Percentiles rank a stretch among this genome's conserved stretches.
Evolutionary conservation across 2,329 filamentous ascomycete species (phyloP).

Genomic region (Fusarium domesticum): DNA sequence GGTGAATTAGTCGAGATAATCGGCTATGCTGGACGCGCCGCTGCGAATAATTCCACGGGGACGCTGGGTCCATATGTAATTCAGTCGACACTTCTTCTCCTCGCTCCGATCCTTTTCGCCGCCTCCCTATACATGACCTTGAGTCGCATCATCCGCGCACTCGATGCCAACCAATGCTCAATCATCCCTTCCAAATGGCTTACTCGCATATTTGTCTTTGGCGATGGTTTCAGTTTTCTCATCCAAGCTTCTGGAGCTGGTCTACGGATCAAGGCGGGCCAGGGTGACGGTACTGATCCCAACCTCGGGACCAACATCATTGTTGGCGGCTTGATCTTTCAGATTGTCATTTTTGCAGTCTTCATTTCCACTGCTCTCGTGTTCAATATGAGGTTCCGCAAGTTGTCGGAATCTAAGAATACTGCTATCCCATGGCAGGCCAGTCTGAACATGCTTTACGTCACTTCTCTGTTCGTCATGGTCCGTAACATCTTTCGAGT

Average conservation of each 20-base stretch:
- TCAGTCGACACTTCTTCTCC: constrained; percentile 39
- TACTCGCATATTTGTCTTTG: constrained; percentile 33
- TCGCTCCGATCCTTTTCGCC: constrained; percentile 45
- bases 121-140: constrained; percentile 47
- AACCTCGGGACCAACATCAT: constrained; percentile 47
- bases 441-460: constrained; percentile 36
- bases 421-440: constrained; percentile 32
- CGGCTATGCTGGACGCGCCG: constrained; percentile 38
- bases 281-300: constrained; percentile 14
- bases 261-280: constrained; percentile 24
- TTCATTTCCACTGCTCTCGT: constrained; percentile 46
- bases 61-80: constrained; percentile 39
- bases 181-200: constrained; percentile 26
- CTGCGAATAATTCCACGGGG: constrained; percentile 35
- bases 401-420: background rate
- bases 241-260: constrained; percentile 33
- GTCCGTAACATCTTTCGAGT: constrained; percentile 23
- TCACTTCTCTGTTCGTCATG: constrained; percentile 38
- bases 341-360: constrained; percentile 52
- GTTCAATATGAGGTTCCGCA: constrained; percentile 38
- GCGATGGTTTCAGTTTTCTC: constrained; percentile 31
- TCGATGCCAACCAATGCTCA: constrained; percentile 23
- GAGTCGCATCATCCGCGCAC: constrained; percentile 35
- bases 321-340: constrained; percentile 52
- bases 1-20: constrained; percentile 30